phyloP scores from a whole-genome alignment of 805 yeast species.

The Candida rishiriensis region DNA sequence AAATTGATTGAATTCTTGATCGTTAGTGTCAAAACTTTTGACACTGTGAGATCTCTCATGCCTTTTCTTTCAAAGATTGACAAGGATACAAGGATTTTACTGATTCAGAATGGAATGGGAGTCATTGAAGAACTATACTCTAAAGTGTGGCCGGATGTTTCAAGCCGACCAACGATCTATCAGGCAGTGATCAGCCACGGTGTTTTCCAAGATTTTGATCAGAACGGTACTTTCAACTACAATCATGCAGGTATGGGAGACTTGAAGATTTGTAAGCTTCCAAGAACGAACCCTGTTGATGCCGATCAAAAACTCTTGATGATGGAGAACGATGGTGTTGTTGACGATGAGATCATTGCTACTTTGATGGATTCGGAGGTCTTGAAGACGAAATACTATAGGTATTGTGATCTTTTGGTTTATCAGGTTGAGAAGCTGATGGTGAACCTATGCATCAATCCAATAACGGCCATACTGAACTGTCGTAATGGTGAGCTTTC shows the following conservation, averaged over 20 bases:
- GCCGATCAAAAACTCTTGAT: background rate
- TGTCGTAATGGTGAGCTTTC: conserved; percentile 73
- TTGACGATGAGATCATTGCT: conserved; percentile 19
- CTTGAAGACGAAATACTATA: conserved; percentile 27
- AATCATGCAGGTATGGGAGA: conserved; percentile 73
- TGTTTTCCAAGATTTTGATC: conserved; percentile 42
- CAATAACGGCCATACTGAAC: conserved; percentile 73
- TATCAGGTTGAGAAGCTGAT: conserved; percentile 70
- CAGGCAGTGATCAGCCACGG: conserved; percentile 87
- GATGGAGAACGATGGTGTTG: conserved; percentile 10
- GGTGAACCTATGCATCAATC: conserved; percentile 80
- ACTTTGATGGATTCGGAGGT: conserved; percentile 22
- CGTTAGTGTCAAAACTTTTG: conserved; percentile 76
- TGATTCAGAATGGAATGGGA: conserved; percentile 90
- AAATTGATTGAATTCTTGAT: conserved; percentile 37
- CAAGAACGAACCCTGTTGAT: conserved; percentile 28
- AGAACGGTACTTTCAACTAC: conserved; percentile 35
- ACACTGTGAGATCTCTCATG: conserved; percentile 58
- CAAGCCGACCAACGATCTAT: conserved; percentile 50
- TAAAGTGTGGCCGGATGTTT: conserved; percentile 47
- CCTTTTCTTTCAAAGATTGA: conserved; percentile 49
- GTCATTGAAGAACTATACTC: conserved; percentile 46
- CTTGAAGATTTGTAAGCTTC: conserved; percentile 54
- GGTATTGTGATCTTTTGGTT: conserved; percentile 44
- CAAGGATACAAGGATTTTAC: conserved; percentile 48